Evolutionary conservation across 2,329 filamentous ascomycete genomes (phyloP).

Genomic region (Neofusicoccum sp.): DNA sequence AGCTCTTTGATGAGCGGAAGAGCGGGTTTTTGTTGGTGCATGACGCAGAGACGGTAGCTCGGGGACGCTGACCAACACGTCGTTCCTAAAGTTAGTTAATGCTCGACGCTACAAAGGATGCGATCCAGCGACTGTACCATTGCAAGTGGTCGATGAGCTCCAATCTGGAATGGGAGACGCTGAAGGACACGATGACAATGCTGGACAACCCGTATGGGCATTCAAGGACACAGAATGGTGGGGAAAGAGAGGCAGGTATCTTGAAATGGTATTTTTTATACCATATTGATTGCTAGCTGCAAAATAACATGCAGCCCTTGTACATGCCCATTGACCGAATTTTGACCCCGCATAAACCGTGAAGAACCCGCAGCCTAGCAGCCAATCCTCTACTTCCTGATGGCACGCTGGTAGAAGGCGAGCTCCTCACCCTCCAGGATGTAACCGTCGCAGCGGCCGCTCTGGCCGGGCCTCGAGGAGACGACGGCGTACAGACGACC

Average conservation of each 20-base stretch:
- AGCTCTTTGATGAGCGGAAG: too few species aligned
- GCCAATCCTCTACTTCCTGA: slow-evolving; percentile 79
- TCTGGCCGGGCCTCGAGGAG: slow-evolving; percentile 92
- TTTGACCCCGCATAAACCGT: slow-evolving; percentile 43
- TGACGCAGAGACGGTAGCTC: too few species aligned
- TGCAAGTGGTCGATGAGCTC: too few species aligned
- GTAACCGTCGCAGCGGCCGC: slow-evolving; percentile 94
- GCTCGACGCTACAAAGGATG: too few species aligned
- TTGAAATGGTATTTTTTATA: slow-evolving; percentile 17
- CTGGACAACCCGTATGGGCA: too few species aligned
- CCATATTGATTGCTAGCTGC: slow-evolving; percentile 16
- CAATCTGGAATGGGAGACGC: too few species aligned
- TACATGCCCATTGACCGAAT: slow-evolving; percentile 22
- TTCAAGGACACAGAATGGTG: too few species aligned
- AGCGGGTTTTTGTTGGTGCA: too few species aligned
- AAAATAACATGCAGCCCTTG: slow-evolving; percentile 10
- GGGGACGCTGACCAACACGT: too few species aligned
- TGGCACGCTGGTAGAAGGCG: slow-evolving; percentile 99
- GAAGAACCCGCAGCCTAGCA: slow-evolving; percentile 35
- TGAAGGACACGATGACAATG: too few species aligned
- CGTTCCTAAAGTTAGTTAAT: too few species aligned
- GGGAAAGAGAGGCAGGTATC: not conserved
- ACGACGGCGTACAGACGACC: slow-evolving; percentile 95
- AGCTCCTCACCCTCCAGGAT: slow-evolving; percentile 99
- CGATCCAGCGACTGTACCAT: too few species aligned